Evolutionary conservation across 345 rosid genomes (phyloP), one percentile per base, ranked within the genome.

Genomic region (Nephelium lappaceum): DNA sequence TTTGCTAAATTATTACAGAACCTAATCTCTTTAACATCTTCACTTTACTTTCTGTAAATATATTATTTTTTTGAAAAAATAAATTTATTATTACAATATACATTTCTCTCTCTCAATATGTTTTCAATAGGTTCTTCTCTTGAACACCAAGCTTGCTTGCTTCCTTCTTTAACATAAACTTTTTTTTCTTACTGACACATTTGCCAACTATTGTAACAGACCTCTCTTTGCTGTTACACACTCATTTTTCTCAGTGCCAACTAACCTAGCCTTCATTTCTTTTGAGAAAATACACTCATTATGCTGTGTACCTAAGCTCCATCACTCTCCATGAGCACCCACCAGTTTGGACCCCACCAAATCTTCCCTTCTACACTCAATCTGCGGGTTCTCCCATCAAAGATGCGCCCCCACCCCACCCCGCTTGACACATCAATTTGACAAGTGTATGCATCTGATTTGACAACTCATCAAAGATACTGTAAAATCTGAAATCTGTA

Each of bases 191-290:
- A 87, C 97, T 86, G 92, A 91, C 98, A 91, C 81, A 84, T 67
- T 85, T 87, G 92, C 95, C 97, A 90, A 90, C 95, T 88, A 86
- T 87, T 85, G 83, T 86, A 83, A 78, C 86, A 85, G 89, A 79
- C 84, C 88, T 77, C 84, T 88, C 87, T 87, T 87, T 84, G 92
- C 92, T 93, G 96, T 92, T 89, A 85, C 91, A 85, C 93, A 91
- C 92, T 85, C 87, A 78, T 83, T 78, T 87, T 82, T 87, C 81
- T 72, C 84, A 76, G 85, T 85, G 88, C 87, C 93, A 89, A 89
- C 92, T 74, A 87, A 82, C 84, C 84, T 72, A 45, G 67, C 73
- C 83, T 85, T 87, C 80, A 61, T 85, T 83, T 81, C 84, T 83
- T 85, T 85, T 77, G 73, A 79, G 81, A 76, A 75, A 75, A 11